These are phyloP conservation scores for Citeromyces hawaiiensis DNA, from an alignment of 1,139 yeast species.

Conservation along the genomic window DNA sequence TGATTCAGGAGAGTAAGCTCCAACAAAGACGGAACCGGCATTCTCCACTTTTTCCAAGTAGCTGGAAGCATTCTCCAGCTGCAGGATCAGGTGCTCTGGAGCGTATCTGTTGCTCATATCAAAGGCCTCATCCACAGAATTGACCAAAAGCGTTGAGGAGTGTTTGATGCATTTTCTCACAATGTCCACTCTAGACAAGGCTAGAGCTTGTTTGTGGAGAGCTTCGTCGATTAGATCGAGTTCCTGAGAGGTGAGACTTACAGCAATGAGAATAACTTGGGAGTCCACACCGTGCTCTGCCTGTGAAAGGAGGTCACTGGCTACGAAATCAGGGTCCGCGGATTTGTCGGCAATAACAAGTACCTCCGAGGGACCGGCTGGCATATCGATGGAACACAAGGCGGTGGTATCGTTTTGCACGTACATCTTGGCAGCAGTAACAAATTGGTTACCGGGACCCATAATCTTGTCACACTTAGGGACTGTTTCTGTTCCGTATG, in stretches of 20 bases:
- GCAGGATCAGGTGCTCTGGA: conserved; percentile 93
- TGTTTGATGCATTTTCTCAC: conserved; percentile 87
- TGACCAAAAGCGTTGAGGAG: conserved; percentile 66
- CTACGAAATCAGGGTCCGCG: conserved; percentile 92
- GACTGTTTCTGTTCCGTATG: conserved; percentile 88
- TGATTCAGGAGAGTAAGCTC: conserved; percentile 91
- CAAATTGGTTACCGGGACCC: conserved; percentile 99
- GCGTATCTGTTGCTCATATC: conserved; percentile 81
- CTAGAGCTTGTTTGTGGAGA: conserved; percentile 68
- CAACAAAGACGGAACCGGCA: conserved; percentile 95
- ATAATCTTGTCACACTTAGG: conserved; percentile 92
- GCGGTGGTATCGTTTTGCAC: conserved; percentile 95
- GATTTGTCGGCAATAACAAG: conserved; percentile 77
- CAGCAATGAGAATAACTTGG: conserved; percentile 86
- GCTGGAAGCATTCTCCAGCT: conserved; percentile 61
- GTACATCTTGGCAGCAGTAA: conserved; percentile 97
- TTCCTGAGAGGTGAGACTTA: conserved; percentile 46
- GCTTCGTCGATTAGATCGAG: conserved; percentile 65
- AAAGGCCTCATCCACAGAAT: conserved; percentile 64
- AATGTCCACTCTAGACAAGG: conserved; percentile 87
- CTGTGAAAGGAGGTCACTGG: conserved; percentile 87
- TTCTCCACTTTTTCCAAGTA: conserved; percentile 69
- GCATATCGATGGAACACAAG: conserved; percentile 94
- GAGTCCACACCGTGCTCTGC: conserved; percentile 99
- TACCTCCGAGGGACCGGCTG: conserved; percentile 99